Evolutionary conservation across 306 rosid species (phyloP).

Genomic region (Crotalaria pallida): DNA sequence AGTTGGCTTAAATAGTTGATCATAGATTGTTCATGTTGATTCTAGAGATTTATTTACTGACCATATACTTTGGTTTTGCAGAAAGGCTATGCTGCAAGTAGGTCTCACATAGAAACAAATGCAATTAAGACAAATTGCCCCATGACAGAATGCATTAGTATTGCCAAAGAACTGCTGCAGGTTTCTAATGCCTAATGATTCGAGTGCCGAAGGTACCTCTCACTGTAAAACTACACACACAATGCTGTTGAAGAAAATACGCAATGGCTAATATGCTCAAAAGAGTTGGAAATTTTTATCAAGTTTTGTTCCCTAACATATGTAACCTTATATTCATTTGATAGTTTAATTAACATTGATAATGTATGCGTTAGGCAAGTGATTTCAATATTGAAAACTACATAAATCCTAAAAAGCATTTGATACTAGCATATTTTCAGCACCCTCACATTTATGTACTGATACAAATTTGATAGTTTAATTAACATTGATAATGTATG

Average conservation of each 20-base stretch:
- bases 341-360: background rate
- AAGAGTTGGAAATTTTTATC: background rate
- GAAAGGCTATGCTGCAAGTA: slow-evolving; percentile 83
- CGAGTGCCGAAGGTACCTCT: slow-evolving; percentile 1
- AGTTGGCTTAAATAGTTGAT: slow-evolving; percentile 1
- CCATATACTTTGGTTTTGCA: slow-evolving; percentile 37
- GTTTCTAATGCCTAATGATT: slow-evolving; percentile 20
- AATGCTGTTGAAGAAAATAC: background rate
- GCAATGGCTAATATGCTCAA: slow-evolving; percentile 7
- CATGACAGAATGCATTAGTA: slow-evolving; percentile 71
- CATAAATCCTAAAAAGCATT: background rate
- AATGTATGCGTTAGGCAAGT: background rate
- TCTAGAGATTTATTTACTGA: background rate
- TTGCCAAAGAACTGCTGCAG: slow-evolving; percentile 56
- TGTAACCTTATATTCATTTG: background rate
- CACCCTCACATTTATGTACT: too few relatives aligned
- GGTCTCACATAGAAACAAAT: slow-evolving; percentile 78
- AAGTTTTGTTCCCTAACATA: slow-evolving; percentile 1
- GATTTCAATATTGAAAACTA: background rate
- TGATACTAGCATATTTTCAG: too few relatives aligned
- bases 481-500: background rate
- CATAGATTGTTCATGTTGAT: slow-evolving; percentile 4
- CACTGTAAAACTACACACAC: background rate
- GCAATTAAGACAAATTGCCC: slow-evolving; percentile 90
- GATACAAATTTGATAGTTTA: background rate